Percentiles rank a stretch among this genome's conserved stretches.
Conservation (phyloP, 331 rosid genomes). For the Telfairia occidentalis region DNA sequence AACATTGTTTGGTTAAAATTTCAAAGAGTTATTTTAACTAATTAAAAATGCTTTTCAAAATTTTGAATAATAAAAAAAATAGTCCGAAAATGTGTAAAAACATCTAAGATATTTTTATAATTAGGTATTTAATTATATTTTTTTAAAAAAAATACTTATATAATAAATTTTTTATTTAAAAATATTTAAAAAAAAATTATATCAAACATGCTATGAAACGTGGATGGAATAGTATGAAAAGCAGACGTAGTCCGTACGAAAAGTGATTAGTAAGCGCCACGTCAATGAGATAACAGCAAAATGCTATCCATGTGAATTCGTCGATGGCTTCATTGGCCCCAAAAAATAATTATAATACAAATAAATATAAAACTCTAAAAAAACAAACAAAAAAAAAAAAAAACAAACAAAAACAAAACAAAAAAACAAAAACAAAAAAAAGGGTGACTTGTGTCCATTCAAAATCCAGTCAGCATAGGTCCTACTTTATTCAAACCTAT, state of each 20-base stretch:
- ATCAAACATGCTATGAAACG: too few relatives aligned
- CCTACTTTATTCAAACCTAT: not conserved
- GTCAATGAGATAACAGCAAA: slow-evolving; percentile 1
- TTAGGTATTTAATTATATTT: too few relatives aligned
- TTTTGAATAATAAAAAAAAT: too few relatives aligned
- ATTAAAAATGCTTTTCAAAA: too few relatives aligned
- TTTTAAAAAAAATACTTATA: too few relatives aligned
- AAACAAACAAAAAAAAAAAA: too few relatives aligned
- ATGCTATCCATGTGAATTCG: not conserved
- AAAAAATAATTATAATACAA: not conserved
- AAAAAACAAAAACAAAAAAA: not conserved
- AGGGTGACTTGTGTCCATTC: not conserved
- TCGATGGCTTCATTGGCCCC: not conserved
- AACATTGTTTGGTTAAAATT: too few relatives aligned
- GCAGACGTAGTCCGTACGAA: not conserved
- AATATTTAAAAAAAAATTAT: too few relatives aligned
- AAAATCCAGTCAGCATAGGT: not conserved
- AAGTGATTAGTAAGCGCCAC: not conserved
- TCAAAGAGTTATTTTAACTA: too few relatives aligned
- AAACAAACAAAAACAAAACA: not conserved
- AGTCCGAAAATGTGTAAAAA: too few relatives aligned
- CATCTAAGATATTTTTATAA: too few relatives aligned
- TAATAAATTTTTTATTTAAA: too few relatives aligned
- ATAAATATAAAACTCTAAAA: not conserved
- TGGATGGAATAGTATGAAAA: not conserved